phyloP scores from a whole-genome alignment of 2,329 filamentous ascomycete species.

The Exserohilum turcica region DNA sequence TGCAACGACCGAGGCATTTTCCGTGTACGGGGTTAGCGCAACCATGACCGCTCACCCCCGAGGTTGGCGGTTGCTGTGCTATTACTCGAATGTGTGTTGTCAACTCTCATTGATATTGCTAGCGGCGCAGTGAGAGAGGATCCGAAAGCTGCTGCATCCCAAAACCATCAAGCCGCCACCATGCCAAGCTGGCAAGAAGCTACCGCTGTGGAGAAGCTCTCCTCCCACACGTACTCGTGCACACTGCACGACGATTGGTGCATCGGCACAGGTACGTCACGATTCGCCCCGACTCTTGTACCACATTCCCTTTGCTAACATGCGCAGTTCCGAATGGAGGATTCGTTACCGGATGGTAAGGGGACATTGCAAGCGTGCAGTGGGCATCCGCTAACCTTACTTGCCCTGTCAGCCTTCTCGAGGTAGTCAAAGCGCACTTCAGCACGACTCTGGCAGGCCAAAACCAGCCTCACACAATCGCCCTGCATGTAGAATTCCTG shows the following conservation, averaged over 20 bases:
- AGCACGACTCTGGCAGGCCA: slow-evolving; percentile 60
- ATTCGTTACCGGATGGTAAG: slow-evolving; percentile 62
- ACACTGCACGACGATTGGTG: slow-evolving; percentile 65
- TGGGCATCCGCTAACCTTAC: slow-evolving; percentile 1
- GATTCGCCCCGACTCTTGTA: neutral
- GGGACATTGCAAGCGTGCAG: neutral
- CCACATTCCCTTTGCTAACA: slow-evolving; percentile 3
- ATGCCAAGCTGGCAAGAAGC: slow-evolving; percentile 55
- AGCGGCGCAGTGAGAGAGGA: neutral
- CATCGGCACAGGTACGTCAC: slow-evolving; percentile 63
- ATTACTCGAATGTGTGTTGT: neutral
- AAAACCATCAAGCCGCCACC: slow-evolving; percentile 5
- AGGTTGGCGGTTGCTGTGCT: slow-evolving; percentile 19
- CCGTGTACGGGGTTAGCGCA: slow-evolving; percentile 19
- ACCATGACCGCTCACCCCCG: slow-evolving; percentile 15
- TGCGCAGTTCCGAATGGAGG: slow-evolving; percentile 71
- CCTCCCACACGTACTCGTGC: slow-evolving; percentile 64
- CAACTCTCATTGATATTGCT: neutral
- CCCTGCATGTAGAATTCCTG: slow-evolving; percentile 69
- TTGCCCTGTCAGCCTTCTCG: slow-evolving; percentile 57
- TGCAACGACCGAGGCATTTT: slow-evolving; percentile 28
- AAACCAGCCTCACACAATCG: slow-evolving; percentile 66
- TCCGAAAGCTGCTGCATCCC: neutral
- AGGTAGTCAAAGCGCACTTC: slow-evolving; percentile 65
- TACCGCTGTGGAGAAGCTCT: slow-evolving; percentile 54